Percentiles rank a stretch among this genome's conserved stretches.
phyloP scores from a whole-genome alignment of 1,284 basidiomycete genomes.

The Cystobasidiaceae sp. region DNA sequence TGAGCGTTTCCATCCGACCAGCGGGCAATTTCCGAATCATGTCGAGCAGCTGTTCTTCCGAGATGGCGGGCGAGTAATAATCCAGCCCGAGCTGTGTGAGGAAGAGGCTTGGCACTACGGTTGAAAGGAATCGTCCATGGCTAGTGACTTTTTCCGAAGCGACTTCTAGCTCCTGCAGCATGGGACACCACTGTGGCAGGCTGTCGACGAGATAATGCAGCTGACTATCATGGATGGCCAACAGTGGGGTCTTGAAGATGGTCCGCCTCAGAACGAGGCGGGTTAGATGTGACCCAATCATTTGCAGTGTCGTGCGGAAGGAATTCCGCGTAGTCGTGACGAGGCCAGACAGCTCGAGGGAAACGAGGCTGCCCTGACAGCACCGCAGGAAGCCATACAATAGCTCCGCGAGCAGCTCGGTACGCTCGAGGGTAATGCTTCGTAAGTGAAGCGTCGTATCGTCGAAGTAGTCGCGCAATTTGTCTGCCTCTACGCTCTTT shows the following conservation, averaged over 20 bases:
- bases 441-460: not conserved
- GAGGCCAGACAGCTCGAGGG: conserved; percentile 10
- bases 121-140: conserved; percentile 1
- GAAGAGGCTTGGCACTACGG: conserved; percentile 21
- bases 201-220: conserved; percentile 13
- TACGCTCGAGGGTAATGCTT: not conserved
- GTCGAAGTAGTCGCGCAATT: not conserved
- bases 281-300: conserved; percentile 1
- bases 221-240: not conserved
- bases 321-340: not conserved
- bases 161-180: conserved; percentile 26
- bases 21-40: conserved; percentile 13
- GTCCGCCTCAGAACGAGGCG: not conserved
- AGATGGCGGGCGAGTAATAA: not conserved
- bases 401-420: not conserved
- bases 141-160: conserved; percentile 13
- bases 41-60: conserved; percentile 4
- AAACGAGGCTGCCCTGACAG: not conserved
- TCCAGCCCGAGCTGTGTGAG: conserved; percentile 19
- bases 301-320: not conserved
- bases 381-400: not conserved
- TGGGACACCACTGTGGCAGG: conserved; percentile 8
- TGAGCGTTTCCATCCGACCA: conserved; percentile 19
- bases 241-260: conserved; percentile 1
- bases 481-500: not conserved